Conservation (phyloP, 2,329 filamentous ascomycete species). For the Trichoderma sp. region DNA sequence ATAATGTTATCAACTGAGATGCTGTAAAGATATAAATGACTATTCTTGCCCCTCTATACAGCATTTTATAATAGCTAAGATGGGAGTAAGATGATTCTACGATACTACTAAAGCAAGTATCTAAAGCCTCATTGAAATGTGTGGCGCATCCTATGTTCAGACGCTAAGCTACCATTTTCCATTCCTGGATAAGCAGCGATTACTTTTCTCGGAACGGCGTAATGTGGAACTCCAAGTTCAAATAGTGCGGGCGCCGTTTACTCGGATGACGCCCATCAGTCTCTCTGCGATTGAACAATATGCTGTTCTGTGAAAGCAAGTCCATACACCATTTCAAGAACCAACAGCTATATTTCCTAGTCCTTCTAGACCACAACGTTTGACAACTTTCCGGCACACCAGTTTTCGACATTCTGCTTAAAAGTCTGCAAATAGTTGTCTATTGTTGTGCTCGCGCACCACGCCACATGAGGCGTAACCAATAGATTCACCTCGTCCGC, state of each 20-base stretch:
- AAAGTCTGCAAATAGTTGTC: background rate
- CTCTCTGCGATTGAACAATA: background rate
- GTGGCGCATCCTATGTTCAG: background rate
- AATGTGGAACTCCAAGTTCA: background rate
- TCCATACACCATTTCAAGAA: background rate
- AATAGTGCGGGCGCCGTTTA: background rate
- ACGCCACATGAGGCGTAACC: background rate
- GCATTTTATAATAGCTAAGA: no score
- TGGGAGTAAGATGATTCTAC: no score
- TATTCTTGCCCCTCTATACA: background rate
- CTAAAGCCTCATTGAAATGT: background rate
- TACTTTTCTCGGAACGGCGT: background rate
- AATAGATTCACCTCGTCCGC: background rate
- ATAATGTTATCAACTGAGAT: no score
- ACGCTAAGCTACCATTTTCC: background rate
- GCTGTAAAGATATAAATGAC: background rate
- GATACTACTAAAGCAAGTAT: no score
- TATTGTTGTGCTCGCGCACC: background rate
- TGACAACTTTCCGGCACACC: background rate
- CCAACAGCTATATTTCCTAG: no score
- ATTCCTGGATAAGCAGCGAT: background rate
- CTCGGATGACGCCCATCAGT: background rate
- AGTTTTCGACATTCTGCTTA: constrained; percentile 4
- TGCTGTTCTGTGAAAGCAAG: background rate
- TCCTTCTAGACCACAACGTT: background rate